A percentile compares a stretch with the other conserved stretches of the same genome.
These are phyloP conservation scores for Tricladium varicosporioides DNA, from an alignment of 2,329 filamentous ascomycete genomes.

Conservation along the genomic window DNA sequence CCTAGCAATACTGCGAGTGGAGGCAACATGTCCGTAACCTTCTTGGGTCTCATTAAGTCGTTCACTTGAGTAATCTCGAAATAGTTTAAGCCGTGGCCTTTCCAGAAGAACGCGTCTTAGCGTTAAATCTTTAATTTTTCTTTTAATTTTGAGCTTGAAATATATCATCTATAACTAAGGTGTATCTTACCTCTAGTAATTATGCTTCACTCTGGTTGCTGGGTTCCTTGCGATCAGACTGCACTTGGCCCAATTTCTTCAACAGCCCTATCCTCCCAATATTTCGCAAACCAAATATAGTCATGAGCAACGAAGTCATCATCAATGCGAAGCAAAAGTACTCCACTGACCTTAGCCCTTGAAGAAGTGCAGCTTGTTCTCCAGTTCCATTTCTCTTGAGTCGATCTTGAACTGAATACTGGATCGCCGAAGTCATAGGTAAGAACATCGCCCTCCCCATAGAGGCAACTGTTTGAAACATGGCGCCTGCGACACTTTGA, in stretches of 20 bases:
- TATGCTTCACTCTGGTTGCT: no score
- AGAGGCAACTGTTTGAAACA: constrained; percentile 66
- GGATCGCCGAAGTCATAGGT: constrained; percentile 62
- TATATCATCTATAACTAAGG: background rate
- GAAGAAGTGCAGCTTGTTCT: constrained; percentile 12
- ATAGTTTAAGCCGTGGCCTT: no score
- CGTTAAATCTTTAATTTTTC: no score
- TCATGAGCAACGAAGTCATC: constrained; percentile 13
- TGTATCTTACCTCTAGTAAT: no score
- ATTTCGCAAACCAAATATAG: constrained; percentile 22
- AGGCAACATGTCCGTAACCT: no score
- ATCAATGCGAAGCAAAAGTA: constrained; percentile 27
- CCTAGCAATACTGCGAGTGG: no score
- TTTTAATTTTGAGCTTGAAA: background rate
- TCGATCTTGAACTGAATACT: constrained; percentile 58
- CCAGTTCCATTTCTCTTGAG: constrained; percentile 36
- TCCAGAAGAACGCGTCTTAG: no score
- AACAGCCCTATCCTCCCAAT: constrained; percentile 30
- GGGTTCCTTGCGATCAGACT: constrained; percentile 16
- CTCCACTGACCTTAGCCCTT: constrained; percentile 23
- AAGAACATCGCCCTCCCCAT: constrained; percentile 65
- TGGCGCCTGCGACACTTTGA: constrained; percentile 65
- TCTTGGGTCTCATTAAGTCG: no score
- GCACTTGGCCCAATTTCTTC: constrained; percentile 28
- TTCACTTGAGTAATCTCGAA: no score